These are phyloP conservation scores for Penicillium brasilianum DNA, from an alignment of 2,329 filamentous ascomycete genomes.

Conservation along the genomic window DNA sequence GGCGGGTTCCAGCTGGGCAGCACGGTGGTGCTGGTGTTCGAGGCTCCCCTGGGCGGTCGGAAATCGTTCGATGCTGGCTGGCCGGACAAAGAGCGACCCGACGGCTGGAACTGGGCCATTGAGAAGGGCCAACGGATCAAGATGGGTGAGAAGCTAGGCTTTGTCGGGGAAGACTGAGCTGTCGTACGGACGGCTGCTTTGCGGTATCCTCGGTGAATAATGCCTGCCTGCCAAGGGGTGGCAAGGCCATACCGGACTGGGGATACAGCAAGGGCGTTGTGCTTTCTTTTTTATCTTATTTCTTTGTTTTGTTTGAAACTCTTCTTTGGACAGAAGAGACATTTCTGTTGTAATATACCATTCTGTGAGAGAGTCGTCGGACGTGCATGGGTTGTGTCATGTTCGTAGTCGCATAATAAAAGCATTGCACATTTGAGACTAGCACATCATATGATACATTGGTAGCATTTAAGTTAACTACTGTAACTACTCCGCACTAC, in stretches of 20 bases:
- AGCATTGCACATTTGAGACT: not conserved
- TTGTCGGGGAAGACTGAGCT: conserved; percentile 57
- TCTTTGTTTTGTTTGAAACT: not conserved
- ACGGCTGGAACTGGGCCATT: conserved; percentile 84
- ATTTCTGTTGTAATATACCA: conserved; percentile 20
- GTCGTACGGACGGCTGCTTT: not conserved
- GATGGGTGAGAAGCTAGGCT: conserved; percentile 84
- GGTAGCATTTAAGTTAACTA: not conserved
- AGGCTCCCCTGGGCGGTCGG: conserved; percentile 73
- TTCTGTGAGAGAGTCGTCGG: conserved; percentile 3
- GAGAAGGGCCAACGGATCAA: conserved; percentile 86
- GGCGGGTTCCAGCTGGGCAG: conserved; percentile 95
- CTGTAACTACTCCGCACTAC: no score
- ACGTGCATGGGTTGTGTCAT: not conserved
- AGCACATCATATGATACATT: not conserved
- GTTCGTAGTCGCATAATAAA: not conserved
- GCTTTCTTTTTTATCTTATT: not conserved
- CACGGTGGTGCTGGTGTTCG: conserved; percentile 94
- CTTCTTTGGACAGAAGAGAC: not conserved
- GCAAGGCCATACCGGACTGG: not conserved
- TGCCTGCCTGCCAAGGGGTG: not conserved
- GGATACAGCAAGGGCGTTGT: not conserved
- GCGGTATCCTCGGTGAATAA: not conserved
- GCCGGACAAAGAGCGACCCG: conserved; percentile 60
- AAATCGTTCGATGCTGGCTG: conserved; percentile 66